These are phyloP conservation scores for Thelephora ganbajun DNA, from an alignment of 768 basidiomycete species.

Conservation along the genomic window DNA sequence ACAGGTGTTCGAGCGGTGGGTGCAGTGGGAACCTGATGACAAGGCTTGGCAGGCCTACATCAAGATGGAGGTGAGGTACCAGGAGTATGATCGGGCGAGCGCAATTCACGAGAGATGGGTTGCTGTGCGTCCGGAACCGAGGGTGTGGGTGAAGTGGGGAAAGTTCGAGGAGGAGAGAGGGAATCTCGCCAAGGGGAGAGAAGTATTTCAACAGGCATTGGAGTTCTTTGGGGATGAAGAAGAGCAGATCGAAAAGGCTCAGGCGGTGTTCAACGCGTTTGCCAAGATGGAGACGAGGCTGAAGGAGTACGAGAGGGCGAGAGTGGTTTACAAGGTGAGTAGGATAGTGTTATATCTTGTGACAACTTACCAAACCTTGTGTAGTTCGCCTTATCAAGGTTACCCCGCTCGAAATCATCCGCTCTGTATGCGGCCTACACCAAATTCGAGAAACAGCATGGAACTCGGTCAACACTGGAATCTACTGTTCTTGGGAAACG, in stretches of 20 bases:
- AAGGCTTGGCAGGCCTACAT: constrained; percentile 99
- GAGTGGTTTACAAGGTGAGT: constrained; percentile 90
- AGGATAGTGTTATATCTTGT: not conserved
- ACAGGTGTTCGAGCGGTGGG: constrained; percentile 98
- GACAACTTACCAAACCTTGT: constrained; percentile 1
- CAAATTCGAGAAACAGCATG: constrained; percentile 97
- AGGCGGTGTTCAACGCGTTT: constrained; percentile 85
- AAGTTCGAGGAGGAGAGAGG: constrained; percentile 51
- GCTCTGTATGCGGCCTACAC: constrained; percentile 86
- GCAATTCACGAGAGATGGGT: constrained; percentile 89
- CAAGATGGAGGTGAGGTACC: constrained; percentile 91
- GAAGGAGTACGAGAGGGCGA: constrained; percentile 93
- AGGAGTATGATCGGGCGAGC: constrained; percentile 84
- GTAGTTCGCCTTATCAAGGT: constrained; percentile 87
- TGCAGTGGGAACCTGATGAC: constrained; percentile 99
- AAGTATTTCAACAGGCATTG: constrained; percentile 52
- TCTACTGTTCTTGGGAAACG: constrained; percentile 92
- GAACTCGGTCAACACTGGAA: constrained; percentile 77
- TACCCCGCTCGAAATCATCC: constrained; percentile 86
- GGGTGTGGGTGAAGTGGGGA: constrained; percentile 54
- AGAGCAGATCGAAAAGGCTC: constrained; percentile 62
- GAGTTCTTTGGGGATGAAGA: constrained; percentile 54
- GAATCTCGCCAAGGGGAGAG: constrained; percentile 47
- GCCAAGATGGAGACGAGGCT: constrained; percentile 94
- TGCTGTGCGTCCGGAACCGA: constrained; percentile 51